Evolutionary conservation across 306 rosid genomes (phyloP), one percentile per base, ranked within the genome.

Genomic region (Corylus heterophylla): DNA sequence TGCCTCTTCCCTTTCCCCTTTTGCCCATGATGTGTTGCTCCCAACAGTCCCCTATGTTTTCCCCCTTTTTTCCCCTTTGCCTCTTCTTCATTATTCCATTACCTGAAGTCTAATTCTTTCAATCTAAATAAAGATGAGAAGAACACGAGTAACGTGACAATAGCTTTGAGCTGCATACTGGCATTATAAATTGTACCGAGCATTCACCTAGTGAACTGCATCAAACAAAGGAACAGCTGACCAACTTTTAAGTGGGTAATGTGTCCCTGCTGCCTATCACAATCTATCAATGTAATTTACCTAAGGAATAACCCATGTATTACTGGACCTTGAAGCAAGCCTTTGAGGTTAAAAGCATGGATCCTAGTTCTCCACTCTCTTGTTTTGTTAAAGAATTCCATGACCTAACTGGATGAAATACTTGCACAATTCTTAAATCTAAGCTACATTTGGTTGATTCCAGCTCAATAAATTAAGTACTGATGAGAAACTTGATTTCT

Each of bases 171-270:
- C 47, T 5, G n/a, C 44, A 13, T 1, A 35, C 69, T 31, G 13
- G 47, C 18, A 51, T 69, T 64, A 74, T 51, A 51, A 64, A 11
- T 10, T 44, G 35, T 9, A 55, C 8, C 3, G 3, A 52, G 54
- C 39, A 74, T 55, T 56, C 37, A 64, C 42, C 55, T 39, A 18
- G 29, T 27, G 54, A 74, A n/a, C 16, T 20, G 25, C 9, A 79
- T 29, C 18, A 11, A 48, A n/a, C 31, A 47, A 12, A 73, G 47
- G 77, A 79, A 37, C 48, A 63, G 69, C 42, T 78, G 27, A 58
- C 7, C 44, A 77, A 62, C 66, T 69, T 54, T 6, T 42, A 52
- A 51, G 44, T 39, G 47, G 49, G 17, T 6, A 27, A 54, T 27
- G n/a, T 59, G 49, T 25, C 48, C 49, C 27, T 13, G 22, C 56